Evolutionary conservation across 73 alveolate species (phyloP), one percentile per base, ranked within the genome.

Genomic region (Paramecium sonneborni): DNA sequence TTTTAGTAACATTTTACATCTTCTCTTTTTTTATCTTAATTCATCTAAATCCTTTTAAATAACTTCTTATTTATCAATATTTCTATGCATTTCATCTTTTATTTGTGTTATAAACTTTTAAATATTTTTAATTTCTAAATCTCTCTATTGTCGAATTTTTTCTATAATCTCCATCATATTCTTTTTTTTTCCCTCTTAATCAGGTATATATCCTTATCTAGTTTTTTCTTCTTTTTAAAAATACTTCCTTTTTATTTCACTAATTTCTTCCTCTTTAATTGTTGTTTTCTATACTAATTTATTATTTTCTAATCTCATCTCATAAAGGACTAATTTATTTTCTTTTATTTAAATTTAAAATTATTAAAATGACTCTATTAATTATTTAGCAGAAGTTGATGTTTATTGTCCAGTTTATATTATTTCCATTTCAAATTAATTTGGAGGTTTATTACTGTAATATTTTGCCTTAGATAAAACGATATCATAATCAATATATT

Each of bases 401-500:
- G 90, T 41, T 44, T 79, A 79, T 44, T 79, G 24, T 24, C 76
- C 69, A 12, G 69, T 38, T 24, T 11, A 5, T 4, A 79, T 24
- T 8, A 44, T 21, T 12, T 32, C 5, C n/a, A 12, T 18, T 79
- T 12, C 18, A 43, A 79, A 79, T 24, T 57, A 43, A 14, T n/a
- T 46, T 1, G 76, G 90, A 5, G 90, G 90, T 23, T 48, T 4
- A 79, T 79, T 79, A n/a, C 90, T 79, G 38, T 79, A 39, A 23
- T 79, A 39, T 79, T 79, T 79, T 9, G 90, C 90, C 48, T 43
- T 79, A 1, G 90, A 30, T 20, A 79, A 34, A 14, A 79, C 90
- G 39, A 79, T 46, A 79, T 79, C 90, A 79, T 79, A 79, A 79
- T 79, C 90, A 3, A 79, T 79, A 24, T 79, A 79, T 11, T 79